phyloP scores from a whole-genome alignment of 2,329 filamentous ascomycete genomes.

The Diaporthe citriasiana region DNA sequence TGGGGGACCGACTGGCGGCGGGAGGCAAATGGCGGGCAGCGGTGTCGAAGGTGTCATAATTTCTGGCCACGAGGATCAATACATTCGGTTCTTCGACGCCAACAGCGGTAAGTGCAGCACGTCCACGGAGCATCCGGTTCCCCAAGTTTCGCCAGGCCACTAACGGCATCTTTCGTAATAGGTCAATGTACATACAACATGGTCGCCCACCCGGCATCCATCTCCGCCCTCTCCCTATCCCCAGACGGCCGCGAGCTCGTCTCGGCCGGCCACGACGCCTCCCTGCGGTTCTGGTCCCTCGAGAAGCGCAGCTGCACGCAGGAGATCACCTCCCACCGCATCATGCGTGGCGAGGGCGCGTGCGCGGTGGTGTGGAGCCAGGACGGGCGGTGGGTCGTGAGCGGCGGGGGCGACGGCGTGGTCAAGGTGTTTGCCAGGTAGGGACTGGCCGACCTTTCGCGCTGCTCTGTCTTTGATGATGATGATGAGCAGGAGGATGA shows the following conservation, averaged over 20 bases:
- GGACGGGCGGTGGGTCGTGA: slow-evolving; percentile 94
- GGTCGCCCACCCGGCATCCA: slow-evolving; percentile 94
- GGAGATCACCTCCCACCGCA: slow-evolving; percentile 91
- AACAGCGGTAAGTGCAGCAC: slow-evolving; percentile 85
- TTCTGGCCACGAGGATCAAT: slow-evolving; percentile 95
- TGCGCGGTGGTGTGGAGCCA: slow-evolving; percentile 96
- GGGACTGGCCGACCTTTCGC: slow-evolving; percentile 32
- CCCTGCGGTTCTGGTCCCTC: slow-evolving; percentile 95
- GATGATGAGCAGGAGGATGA: neutral
- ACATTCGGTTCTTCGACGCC: slow-evolving; percentile 97
- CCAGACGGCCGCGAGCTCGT: slow-evolving; percentile 95
- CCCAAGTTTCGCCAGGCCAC: slow-evolving; percentile 31
- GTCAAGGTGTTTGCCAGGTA: slow-evolving; percentile 88
- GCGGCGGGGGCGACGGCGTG: slow-evolving; percentile 92
- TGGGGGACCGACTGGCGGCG: slow-evolving; percentile 84
- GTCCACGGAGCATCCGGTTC: no score
- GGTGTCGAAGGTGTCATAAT: slow-evolving; percentile 95
- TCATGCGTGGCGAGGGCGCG: slow-evolving; percentile 96
- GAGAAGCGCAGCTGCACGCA: slow-evolving; percentile 97
- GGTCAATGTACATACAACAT: slow-evolving; percentile 99
- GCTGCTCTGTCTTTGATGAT: neutral
- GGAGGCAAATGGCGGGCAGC: slow-evolving; percentile 74
- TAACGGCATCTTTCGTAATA: slow-evolving; percentile 55
- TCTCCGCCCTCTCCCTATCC: slow-evolving; percentile 90
- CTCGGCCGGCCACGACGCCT: slow-evolving; percentile 95